phyloP scores from a whole-genome alignment of 2,329 filamentous ascomycete species.

The Hirsutella rhossiliensis region DNA sequence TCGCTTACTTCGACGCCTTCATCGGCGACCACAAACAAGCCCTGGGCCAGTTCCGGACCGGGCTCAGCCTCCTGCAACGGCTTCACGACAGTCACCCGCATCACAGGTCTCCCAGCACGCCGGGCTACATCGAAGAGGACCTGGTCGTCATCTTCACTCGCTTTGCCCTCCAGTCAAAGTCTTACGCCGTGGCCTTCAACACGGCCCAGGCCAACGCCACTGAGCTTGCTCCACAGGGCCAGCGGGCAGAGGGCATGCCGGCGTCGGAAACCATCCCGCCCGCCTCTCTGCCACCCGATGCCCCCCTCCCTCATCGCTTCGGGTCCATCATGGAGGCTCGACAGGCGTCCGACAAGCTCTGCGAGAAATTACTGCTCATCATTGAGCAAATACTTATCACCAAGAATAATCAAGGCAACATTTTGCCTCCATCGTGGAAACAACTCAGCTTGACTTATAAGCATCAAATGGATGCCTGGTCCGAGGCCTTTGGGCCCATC shows the following conservation, averaged over 20 bases:
- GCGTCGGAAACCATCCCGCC: slow-evolving; percentile 3
- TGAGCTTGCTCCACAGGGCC: slow-evolving; percentile 24
- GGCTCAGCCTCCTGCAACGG: slow-evolving; percentile 41
- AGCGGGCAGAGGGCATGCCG: slow-evolving; percentile 16
- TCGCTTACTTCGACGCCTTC: slow-evolving; percentile 59
- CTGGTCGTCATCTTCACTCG: slow-evolving; percentile 52
- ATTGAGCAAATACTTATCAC: slow-evolving; percentile 39
- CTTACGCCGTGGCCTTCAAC: slow-evolving; percentile 57
- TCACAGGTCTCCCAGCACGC: slow-evolving; percentile 8
- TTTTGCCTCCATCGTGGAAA: slow-evolving; percentile 35
- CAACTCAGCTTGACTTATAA: slow-evolving; percentile 36
- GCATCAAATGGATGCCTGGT: slow-evolving; percentile 41
- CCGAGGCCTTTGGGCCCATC: slow-evolving; percentile 42
- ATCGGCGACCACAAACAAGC: slow-evolving; percentile 51
- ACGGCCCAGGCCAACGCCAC: slow-evolving; percentile 52
- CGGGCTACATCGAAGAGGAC: slow-evolving; percentile 43
- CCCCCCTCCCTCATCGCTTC: slow-evolving; percentile 25
- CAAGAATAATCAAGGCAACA: slow-evolving; percentile 37
- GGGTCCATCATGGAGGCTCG: slow-evolving; percentile 40
- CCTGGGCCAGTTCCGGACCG: slow-evolving; percentile 48
- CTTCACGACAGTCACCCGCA: slow-evolving; percentile 18
- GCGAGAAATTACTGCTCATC: slow-evolving; percentile 45
- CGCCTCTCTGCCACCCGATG: slow-evolving; percentile 8
- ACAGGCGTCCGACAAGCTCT: slow-evolving; percentile 41
- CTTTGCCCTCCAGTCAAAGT: slow-evolving; percentile 53